These are phyloP conservation scores for Cardamine chenopodiifolia DNA, from an alignment of 345 rosid species.

Conservation along the genomic window DNA sequence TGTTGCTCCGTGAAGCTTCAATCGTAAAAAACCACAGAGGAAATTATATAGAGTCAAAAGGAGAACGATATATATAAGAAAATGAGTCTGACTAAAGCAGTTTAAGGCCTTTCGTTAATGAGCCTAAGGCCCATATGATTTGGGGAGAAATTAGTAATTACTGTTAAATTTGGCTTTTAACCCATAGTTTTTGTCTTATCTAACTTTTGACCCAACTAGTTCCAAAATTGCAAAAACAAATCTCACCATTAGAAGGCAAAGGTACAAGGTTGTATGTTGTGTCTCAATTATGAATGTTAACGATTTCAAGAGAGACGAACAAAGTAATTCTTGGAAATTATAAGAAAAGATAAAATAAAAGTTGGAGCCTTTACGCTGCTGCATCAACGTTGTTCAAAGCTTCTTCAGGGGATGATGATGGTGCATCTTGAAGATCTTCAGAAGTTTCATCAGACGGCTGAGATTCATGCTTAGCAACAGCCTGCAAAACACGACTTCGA, in stretches of 20 bases:
- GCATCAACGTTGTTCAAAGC: slow-evolving; percentile 38
- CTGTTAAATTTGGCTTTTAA: not conserved
- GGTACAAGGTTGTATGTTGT: not conserved
- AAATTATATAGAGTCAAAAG: too few relatives aligned
- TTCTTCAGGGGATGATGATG: slow-evolving; percentile 27
- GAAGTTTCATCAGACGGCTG: slow-evolving; percentile 69
- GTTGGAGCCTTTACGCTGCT: slow-evolving; percentile 35
- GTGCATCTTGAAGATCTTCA: slow-evolving; percentile 40
- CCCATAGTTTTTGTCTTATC: not conserved
- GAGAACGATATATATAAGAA: too few relatives aligned
- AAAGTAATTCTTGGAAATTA: slow-evolving; percentile 16
- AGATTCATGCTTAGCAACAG: slow-evolving; percentile 93
- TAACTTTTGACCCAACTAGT: not conserved
- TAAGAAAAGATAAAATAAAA: slow-evolving; percentile 9
- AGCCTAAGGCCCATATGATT: not conserved
- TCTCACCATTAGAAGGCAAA: not conserved
- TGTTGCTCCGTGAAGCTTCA: not conserved
- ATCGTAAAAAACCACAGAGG: not conserved
- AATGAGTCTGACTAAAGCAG: not conserved
- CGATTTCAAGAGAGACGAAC: slow-evolving; percentile 9
- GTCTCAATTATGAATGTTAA: slow-evolving; percentile 18
- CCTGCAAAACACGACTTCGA: slow-evolving; percentile 80
- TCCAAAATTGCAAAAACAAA: not conserved
- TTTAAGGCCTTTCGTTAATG: not conserved
- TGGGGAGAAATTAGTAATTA: not conserved